These are phyloP conservation scores for Jatropha multifida DNA, from an alignment of 441 rosid species.

Conservation along the genomic window DNA sequence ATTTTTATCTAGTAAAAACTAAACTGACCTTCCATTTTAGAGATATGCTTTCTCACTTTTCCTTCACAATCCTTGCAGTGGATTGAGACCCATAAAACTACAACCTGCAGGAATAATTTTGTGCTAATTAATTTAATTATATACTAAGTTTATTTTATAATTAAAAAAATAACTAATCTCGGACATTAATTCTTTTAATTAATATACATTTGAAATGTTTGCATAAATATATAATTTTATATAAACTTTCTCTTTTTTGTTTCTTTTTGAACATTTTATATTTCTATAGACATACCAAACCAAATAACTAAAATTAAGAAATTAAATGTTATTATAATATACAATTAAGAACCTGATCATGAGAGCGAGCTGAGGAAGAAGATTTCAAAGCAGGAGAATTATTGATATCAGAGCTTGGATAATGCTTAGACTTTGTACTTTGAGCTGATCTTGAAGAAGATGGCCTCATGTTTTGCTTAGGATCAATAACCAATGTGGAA, in stretches of 20 bases:
- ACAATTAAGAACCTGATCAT: slow-evolving; percentile 41
- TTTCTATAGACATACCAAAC: too few relatives aligned
- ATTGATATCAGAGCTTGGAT: slow-evolving; percentile 20
- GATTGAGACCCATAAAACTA: slow-evolving; percentile 83
- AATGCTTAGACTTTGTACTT: slow-evolving; percentile 29
- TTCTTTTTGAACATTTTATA: too few relatives aligned
- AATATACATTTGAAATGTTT: too few relatives aligned
- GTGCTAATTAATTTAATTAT: neutral
- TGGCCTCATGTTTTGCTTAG: neutral
- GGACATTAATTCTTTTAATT: too few relatives aligned
- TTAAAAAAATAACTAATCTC: too few relatives aligned
- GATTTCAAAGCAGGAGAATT: slow-evolving; percentile 47
- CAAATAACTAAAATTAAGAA: too few relatives aligned
- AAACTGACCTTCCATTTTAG: slow-evolving; percentile 86
- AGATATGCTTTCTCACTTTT: slow-evolving; percentile 82
- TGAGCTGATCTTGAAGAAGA: slow-evolving; percentile 11
- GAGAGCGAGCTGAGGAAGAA: slow-evolving; percentile 44
- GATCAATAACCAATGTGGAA: slow-evolving; percentile 24
- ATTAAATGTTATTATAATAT: too few relatives aligned
- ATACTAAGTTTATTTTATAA: too few relatives aligned
- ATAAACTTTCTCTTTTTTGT: too few relatives aligned
- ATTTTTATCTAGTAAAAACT: neutral
- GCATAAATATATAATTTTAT: too few relatives aligned
- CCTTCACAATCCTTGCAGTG: slow-evolving; percentile 98
- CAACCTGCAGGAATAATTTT: slow-evolving; percentile 51